Evolutionary conservation across 2,329 filamentous ascomycete species (phyloP).

Genomic region (Fusarium virguliforme): DNA sequence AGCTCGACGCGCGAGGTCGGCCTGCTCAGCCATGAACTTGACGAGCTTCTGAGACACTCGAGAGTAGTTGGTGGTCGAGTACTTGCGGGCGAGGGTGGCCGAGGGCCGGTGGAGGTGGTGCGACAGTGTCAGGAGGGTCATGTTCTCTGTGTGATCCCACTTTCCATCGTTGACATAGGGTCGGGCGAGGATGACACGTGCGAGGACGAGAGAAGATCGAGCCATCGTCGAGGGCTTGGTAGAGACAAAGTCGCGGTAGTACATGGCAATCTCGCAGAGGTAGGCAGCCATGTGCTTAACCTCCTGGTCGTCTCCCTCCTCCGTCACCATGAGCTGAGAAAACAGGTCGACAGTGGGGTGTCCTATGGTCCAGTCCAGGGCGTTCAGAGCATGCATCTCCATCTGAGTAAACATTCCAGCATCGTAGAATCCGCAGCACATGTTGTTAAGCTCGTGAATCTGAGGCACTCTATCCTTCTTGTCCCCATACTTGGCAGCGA

Average conservation of each 20-base stretch:
- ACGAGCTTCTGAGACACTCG: conserved; percentile 70
- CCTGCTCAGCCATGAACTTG: conserved; percentile 73
- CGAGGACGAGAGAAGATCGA: conserved; percentile 86
- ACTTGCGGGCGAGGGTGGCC: conserved; percentile 72
- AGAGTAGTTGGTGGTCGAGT: conserved; percentile 69
- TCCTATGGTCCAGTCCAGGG: conserved; percentile 94
- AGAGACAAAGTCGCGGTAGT: conserved; percentile 97
- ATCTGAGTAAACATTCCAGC: conserved; percentile 99
- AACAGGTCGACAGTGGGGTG: conserved; percentile 97
- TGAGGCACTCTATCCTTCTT: conserved; percentile 99
- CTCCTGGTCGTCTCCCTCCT: conserved; percentile 84
- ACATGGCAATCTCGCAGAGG: conserved; percentile 94
- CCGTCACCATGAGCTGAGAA: conserved; percentile 86
- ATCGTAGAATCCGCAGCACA: conserved; percentile 99
- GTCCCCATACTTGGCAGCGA: conserved; percentile 98
- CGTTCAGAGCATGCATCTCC: conserved; percentile 99
- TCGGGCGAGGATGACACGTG: conserved; percentile 87
- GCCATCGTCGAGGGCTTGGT: conserved; percentile 93
- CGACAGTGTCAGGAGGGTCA: conserved; percentile 73
- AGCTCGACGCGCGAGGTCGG: conserved; percentile 67
- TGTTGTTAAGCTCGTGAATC: conserved; percentile 96
- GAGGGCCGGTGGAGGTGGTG: conserved; percentile 74
- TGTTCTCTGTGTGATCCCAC: conserved; percentile 82
- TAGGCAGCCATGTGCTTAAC: conserved; percentile 96
- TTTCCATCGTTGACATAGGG: conserved; percentile 82